A percentile compares a stretch with the other conserved stretches of the same genome.
These are phyloP conservation scores for Ramularia collo-cygni DNA, from an alignment of 2,329 filamentous ascomycete genomes.

Conservation along the genomic window DNA sequence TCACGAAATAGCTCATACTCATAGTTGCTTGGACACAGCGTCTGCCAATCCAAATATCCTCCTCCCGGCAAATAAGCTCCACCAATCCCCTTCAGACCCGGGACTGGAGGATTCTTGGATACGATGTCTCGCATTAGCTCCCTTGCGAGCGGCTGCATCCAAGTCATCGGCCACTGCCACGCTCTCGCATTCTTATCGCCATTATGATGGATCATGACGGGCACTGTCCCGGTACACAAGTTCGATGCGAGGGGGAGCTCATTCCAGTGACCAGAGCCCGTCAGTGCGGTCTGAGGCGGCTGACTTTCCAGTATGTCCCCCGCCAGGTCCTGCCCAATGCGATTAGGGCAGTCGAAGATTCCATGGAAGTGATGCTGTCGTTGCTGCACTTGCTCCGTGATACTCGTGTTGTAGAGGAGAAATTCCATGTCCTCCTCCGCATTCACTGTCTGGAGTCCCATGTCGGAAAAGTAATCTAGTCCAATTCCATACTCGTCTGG, in stretches of 20 bases:
- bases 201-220: constrained; percentile 25
- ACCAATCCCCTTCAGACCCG: constrained; percentile 26
- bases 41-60: constrained; percentile 24
- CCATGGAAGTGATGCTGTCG: constrained; percentile 5
- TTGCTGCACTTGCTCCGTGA: constrained; percentile 10
- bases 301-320: constrained; percentile 15
- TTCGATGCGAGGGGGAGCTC: constrained; percentile 19
- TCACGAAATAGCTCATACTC: constrained; percentile 18
- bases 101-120: constrained; percentile 24
- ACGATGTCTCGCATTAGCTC: constrained; percentile 13
- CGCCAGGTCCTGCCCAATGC: constrained; percentile 8
- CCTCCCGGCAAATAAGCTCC: constrained; percentile 37
- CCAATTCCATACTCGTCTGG: constrained; percentile 28
- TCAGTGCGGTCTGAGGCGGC: constrained; percentile 11
- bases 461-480: constrained; percentile 24
- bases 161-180: constrained; percentile 12
- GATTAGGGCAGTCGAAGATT: constrained; percentile 8
- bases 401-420: constrained; percentile 8
- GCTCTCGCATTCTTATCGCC: constrained; percentile 17
- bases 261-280: constrained; percentile 12
- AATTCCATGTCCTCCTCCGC: constrained; percentile 14
- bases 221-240: constrained; percentile 20
- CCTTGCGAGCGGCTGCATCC: constrained; percentile 16
- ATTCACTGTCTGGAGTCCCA: constrained; percentile 21
- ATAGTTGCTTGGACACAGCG: constrained; percentile 16